Conservation (phyloP, 768 basidiomycete genomes). For the Roridomyces roridus region DNA sequence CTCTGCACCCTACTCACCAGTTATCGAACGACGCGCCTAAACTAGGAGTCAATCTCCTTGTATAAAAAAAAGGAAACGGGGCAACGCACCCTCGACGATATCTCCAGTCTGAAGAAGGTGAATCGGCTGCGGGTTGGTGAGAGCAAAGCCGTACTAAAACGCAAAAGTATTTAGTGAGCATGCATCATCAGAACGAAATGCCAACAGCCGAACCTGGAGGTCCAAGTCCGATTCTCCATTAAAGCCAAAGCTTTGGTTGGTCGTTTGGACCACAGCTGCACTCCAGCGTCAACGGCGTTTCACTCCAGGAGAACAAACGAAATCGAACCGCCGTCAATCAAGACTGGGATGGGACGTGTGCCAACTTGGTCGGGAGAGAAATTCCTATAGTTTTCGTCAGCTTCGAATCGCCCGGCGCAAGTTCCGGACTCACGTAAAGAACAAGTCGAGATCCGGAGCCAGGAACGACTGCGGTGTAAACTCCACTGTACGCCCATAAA, state of each 20-base stretch:
- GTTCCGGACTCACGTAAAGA: background rate
- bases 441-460: conserved; percentile 37
- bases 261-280: conserved; percentile 36
- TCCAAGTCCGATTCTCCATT: conserved; percentile 57
- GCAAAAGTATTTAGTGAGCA: background rate
- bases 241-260: conserved; percentile 30
- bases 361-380: conserved; percentile 42
- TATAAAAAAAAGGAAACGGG: background rate
- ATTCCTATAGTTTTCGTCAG: conserved; percentile 26
- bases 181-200: no score
- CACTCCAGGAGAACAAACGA: no score
- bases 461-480: conserved; percentile 48
- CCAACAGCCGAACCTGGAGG: conserved; percentile 27
- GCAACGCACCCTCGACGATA: conserved; percentile 33
- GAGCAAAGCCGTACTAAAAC: conserved; percentile 48
- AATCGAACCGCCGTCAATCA: conserved; percentile 41
- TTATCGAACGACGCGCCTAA: conserved; percentile 50
- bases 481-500: no score
- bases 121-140: conserved; percentile 41
- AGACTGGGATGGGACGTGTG: conserved; percentile 35
- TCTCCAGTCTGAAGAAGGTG: conserved; percentile 50
- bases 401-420: no score
- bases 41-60: background rate
- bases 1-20: conserved; percentile 11
- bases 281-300: background rate